These are phyloP conservation scores for Phaeophleospora eucalypticola DNA, from an alignment of 2,329 filamentous ascomycete genomes.

Conservation along the genomic window DNA sequence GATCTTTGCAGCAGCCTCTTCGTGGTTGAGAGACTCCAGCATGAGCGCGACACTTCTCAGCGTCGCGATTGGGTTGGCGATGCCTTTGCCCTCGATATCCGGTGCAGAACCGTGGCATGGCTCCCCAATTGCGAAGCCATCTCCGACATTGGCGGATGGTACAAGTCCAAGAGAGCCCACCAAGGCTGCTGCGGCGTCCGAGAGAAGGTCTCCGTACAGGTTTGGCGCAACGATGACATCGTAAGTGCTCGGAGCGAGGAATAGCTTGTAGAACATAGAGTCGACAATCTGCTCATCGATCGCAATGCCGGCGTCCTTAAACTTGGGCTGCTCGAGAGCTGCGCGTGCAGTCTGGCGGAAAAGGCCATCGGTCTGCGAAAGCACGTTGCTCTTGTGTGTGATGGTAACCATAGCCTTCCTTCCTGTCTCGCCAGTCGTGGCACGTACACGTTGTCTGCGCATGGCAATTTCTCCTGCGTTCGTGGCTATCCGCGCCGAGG, in stretches of 20 bases:
- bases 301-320: conserved; percentile 58
- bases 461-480: conserved; percentile 95
- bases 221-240: conserved; percentile 98
- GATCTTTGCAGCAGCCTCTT: conserved; percentile 80
- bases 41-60: conserved; percentile 86
- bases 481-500: conserved; percentile 77
- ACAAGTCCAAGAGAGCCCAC: conserved; percentile 90
- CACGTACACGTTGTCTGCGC: conserved; percentile 75
- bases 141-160: conserved; percentile 90
- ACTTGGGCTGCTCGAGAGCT: conserved; percentile 64
- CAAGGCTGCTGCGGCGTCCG: conserved; percentile 88
- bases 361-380: conserved; percentile 92
- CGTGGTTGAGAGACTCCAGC: conserved; percentile 91
- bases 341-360: conserved; percentile 78
- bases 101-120: conserved; percentile 95
- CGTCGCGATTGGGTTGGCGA: conserved; percentile 96
- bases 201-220: conserved; percentile 94
- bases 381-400: conserved; percentile 97
- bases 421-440: conserved; percentile 58
- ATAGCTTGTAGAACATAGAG: conserved; percentile 99
- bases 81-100: conserved; percentile 86
- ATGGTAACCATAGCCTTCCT: conserved; percentile 76
- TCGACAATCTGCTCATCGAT: conserved; percentile 96
- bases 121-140: conserved; percentile 93
- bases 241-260: conserved; percentile 91